These are phyloP conservation scores for Lactifluus pinguis DNA, from an alignment of 768 basidiomycete genomes.

Conservation along the genomic window DNA sequence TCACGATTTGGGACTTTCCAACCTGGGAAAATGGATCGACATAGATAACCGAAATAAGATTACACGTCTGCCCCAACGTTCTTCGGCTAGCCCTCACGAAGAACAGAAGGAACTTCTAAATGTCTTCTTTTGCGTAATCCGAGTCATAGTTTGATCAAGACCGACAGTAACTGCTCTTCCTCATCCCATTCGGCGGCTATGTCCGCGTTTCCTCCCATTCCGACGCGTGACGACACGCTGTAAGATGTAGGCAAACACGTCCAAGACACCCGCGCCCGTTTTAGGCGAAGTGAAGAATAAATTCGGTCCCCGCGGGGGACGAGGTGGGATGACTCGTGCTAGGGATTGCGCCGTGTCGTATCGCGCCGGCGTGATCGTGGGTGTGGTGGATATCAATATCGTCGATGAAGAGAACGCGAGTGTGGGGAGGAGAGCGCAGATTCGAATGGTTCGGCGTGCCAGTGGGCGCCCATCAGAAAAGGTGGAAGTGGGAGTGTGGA, in stretches of 20 bases:
- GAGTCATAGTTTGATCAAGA: too few species aligned
- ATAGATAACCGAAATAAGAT: too few species aligned
- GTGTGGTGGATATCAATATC: conserved; percentile 18
- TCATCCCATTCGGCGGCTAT: conserved; percentile 35
- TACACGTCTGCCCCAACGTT: too few species aligned
- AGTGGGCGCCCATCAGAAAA: too few species aligned
- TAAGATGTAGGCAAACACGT: conserved; percentile 76
- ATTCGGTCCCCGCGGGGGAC: conserved; percentile 50
- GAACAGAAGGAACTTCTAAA: conserved; percentile 1
- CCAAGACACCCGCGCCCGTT: conserved; percentile 61
- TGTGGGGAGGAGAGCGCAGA: too few species aligned
- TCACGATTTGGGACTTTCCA: too few species aligned
- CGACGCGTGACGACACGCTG: conserved; percentile 42
- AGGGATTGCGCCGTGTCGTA: conserved; percentile 6
- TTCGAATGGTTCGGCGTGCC: too few species aligned
- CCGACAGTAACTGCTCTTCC: conserved; percentile 25
- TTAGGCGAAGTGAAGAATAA: conserved; percentile 74
- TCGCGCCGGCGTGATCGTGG: conserved; percentile 23
- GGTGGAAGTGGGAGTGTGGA: too few species aligned
- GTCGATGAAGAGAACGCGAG: conserved; percentile 16
- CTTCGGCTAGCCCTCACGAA: conserved; percentile 4
- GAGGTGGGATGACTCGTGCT: too few species aligned
- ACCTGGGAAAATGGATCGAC: neutral
- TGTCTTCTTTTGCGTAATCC: neutral
- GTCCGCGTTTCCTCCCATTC: conserved; percentile 52